These are phyloP conservation scores for Fagopyrum tataricum DNA, from an alignment of 148 eudicot genomes.

Conservation along the genomic window DNA sequence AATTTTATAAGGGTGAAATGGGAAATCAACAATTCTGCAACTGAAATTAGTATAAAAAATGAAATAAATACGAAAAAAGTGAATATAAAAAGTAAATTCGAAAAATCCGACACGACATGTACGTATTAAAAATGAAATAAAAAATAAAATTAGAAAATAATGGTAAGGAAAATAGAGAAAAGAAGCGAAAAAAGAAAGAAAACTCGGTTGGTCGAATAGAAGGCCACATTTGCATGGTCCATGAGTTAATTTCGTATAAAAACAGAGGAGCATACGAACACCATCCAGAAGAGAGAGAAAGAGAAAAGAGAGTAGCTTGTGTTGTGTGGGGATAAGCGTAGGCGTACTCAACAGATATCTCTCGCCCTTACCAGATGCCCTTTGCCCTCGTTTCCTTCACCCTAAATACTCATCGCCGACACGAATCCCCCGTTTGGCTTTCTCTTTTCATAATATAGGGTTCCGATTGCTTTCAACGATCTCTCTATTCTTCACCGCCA, in stretches of 20 bases:
- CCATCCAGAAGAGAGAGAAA: constrained; percentile 11
- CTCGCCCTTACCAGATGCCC: constrained; percentile 8
- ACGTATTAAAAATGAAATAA: neutral
- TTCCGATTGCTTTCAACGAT: neutral
- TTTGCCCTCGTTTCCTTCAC: constrained; percentile 13
- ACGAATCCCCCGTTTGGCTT: neutral
- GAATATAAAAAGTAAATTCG: neutral
- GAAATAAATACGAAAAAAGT: neutral
- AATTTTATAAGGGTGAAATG: no score
- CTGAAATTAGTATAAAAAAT: no score
- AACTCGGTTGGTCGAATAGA: constrained; percentile 6
- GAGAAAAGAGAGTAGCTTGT: neutral
- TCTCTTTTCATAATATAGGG: neutral
- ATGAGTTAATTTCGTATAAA: neutral
- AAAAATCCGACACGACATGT: neutral
- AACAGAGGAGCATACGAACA: constrained; percentile 8
- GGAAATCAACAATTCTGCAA: no score
- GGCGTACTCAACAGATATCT: constrained; percentile 5
- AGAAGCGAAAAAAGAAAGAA: neutral
- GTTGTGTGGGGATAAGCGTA: constrained; percentile 15
- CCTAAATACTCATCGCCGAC: constrained; percentile 11
- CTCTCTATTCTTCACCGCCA: neutral
- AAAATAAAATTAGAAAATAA: neutral
- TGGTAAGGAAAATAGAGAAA: neutral
- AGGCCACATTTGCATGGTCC: constrained; percentile 11